These are phyloP conservation scores for Xylariaceae sp. DNA, from an alignment of 2,329 filamentous ascomycete genomes.

Conservation along the genomic window DNA sequence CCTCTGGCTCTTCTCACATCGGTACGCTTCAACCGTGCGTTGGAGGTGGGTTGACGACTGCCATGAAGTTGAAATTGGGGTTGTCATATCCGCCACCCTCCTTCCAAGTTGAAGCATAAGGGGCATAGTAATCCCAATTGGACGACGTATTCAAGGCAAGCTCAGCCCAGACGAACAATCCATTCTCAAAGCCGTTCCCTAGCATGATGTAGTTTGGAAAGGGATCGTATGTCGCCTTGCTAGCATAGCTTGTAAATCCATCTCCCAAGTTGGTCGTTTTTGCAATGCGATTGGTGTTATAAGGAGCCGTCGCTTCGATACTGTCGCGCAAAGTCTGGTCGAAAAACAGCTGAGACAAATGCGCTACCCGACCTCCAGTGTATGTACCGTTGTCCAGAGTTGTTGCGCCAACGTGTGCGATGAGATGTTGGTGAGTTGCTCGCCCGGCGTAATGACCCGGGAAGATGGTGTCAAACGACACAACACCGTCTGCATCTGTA, in stretches of 20 bases:
- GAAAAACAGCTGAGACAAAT: slow-evolving; percentile 45
- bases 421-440: slow-evolving; percentile 43
- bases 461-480: slow-evolving; percentile 46
- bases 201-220: slow-evolving; percentile 47
- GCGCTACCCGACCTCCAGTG: slow-evolving; percentile 37
- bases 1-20: background rate
- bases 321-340: slow-evolving; percentile 36
- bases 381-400: slow-evolving; percentile 38
- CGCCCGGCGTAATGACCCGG: slow-evolving; percentile 42
- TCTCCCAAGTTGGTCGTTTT: slow-evolving; percentile 29
- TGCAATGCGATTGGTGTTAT: slow-evolving; percentile 36
- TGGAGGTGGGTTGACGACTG: slow-evolving; percentile 25
- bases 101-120: slow-evolving; percentile 29
- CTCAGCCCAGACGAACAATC: slow-evolving; percentile 32
- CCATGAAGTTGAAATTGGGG: slow-evolving; percentile 27
- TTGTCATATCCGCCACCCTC: slow-evolving; percentile 31
- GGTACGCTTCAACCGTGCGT: slow-evolving; percentile 22
- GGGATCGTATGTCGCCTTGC: slow-evolving; percentile 40
- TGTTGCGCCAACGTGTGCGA: slow-evolving; percentile 35
- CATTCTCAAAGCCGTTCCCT: slow-evolving; percentile 19
- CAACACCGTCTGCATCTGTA: slow-evolving; percentile 46
- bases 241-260: slow-evolving; percentile 31
- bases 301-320: slow-evolving; percentile 37
- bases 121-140: slow-evolving; percentile 31
- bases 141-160: slow-evolving; percentile 28